Evolutionary conservation across 129 eudicot species (phyloP), one percentile per base, ranked within the genome.

Genomic region (Solidago caesia): DNA sequence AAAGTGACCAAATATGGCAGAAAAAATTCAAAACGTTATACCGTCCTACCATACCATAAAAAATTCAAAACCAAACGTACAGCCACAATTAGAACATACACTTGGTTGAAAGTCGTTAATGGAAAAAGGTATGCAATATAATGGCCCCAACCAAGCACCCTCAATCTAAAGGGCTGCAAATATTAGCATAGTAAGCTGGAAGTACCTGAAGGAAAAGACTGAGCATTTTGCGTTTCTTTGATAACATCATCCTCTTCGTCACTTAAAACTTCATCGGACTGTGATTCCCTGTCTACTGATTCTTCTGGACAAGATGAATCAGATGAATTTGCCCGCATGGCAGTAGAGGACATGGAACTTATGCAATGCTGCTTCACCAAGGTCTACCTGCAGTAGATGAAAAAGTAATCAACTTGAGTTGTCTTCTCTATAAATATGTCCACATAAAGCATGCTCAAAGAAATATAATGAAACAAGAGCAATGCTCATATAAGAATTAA

Each of bases 271-370:
- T 85, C 88, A 58, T 86, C 96, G 72, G 96, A 85, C 67, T 83
- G 83, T 33, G 96, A 92, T 58, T 73, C 87, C 43, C 82, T 87
- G 73, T 89, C 97, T 66, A 79, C 55, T 52, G 97, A 89, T 74
- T 80, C 89, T 78, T 92, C 96, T 51, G 70, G 62, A 7, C 92
- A 87, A 65, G 91, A 87, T 42, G 96, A 87, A 71, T 82, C 87
- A n/a, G 94, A 89, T 58, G 83, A 66, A 67, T 73, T 73, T 27
- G 45, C 83, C 43, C 55, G 78, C 84, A 83, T 80, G 74, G 78
- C 76, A 62, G 79, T 65, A 52, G 82, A 74, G 69, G 82, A 66
- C 76, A 85, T 63, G 87, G 15, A 66, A 51, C 62, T 75, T 83
- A 81, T 21, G 70, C 77, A 44, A 81, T 66, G 51, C 56, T 51